phyloP scores from a whole-genome alignment of 2,329 filamentous ascomycete genomes.

The Cladosporium sphaerospermum region DNA sequence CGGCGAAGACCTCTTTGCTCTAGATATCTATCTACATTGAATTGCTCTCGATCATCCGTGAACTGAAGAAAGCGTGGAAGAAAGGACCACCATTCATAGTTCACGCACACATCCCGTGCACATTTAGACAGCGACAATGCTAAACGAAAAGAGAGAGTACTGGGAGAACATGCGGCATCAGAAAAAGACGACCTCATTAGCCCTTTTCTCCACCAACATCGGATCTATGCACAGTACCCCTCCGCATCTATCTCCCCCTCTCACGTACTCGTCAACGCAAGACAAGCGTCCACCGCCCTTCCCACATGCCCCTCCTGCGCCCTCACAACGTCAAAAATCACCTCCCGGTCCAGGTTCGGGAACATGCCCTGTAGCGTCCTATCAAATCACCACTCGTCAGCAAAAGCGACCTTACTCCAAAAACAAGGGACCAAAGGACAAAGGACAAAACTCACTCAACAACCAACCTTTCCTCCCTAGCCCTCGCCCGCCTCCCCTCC shows the following conservation, averaged over 20 bases:
- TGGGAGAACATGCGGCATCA: no score
- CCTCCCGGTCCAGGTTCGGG: constrained; percentile 83
- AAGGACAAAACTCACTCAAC: constrained; percentile 57
- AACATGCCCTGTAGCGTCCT: constrained; percentile 91
- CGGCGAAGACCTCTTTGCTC: background rate
- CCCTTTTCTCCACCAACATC: constrained; percentile 4
- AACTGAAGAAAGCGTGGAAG: no score
- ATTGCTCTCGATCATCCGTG: no score
- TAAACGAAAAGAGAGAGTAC: no score
- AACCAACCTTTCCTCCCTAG: constrained; percentile 79
- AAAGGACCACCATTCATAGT: no score
- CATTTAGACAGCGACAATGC: no score
- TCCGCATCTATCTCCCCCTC: constrained; percentile 14
- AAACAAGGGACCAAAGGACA: background rate
- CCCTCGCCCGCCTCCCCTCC: constrained; percentile 75
- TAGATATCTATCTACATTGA: background rate
- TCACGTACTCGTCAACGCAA: constrained; percentile 32
- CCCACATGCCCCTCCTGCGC: constrained; percentile 75
- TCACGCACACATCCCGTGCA: no score
- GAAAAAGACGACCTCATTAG: background rate
- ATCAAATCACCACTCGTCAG: constrained; percentile 9
- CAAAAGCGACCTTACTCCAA: background rate
- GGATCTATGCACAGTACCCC: background rate
- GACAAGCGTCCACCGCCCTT: constrained; percentile 43
- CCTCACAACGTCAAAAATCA: constrained; percentile 94